Conservation (phyloP, 352 stramenopile species). For the Phytophthora boehmeriae region DNA sequence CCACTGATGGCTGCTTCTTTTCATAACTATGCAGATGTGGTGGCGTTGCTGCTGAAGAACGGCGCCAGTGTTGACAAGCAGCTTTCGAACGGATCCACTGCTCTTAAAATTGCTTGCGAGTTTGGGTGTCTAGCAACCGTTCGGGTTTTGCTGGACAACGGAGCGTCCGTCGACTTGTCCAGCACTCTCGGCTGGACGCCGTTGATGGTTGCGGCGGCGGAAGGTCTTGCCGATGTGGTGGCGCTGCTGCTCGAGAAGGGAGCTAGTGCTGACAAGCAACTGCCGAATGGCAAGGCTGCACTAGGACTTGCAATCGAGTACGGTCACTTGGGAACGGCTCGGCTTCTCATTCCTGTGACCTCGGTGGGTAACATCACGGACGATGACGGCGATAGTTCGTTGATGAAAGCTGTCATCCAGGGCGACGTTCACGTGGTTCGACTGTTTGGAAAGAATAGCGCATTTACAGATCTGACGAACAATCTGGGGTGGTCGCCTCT, state of each 20-base stretch:
- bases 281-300: too few relatives aligned
- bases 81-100: background rate
- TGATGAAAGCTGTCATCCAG: too few relatives aligned
- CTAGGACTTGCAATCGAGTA: too few relatives aligned
- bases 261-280: too few relatives aligned
- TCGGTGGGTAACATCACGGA: too few relatives aligned
- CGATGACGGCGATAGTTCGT: too few relatives aligned
- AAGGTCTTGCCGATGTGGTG: background rate
- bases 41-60: background rate
- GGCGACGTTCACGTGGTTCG: too few relatives aligned
- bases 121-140: background rate
- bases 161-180: background rate
- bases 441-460: too few relatives aligned
- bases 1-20: background rate
- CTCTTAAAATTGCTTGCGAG: conserved; percentile 1
- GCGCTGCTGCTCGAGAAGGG: background rate
- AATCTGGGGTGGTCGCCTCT: background rate
- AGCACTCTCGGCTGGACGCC: background rate
- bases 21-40: background rate
- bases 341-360: too few relatives aligned
- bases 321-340: too few relatives aligned
- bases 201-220: background rate
- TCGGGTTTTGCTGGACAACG: background rate
- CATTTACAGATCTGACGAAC: background rate
- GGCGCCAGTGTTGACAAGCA: background rate